phyloP scores from a whole-genome alignment of 2,329 filamentous ascomycete species.

The Penicillium corylophilum region DNA sequence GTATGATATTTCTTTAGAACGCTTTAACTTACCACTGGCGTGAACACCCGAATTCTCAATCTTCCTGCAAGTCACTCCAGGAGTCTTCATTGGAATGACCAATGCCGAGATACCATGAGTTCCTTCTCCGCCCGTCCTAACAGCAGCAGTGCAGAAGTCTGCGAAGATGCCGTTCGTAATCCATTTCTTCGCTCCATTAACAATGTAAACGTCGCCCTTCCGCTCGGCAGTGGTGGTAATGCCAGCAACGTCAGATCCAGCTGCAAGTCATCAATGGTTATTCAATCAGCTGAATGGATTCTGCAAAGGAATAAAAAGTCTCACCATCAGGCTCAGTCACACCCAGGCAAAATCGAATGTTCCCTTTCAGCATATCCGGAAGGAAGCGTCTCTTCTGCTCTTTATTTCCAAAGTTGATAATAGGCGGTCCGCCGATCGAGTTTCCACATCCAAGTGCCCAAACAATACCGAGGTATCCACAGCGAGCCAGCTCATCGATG shows the following conservation, averaged over 20 bases:
- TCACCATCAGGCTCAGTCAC: slow-evolving; percentile 50
- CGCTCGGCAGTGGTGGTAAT: slow-evolving; percentile 56
- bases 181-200: slow-evolving; percentile 65
- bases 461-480: slow-evolving; percentile 32
- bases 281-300: background rate
- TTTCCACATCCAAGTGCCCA: slow-evolving; percentile 35
- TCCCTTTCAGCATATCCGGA: slow-evolving; percentile 56
- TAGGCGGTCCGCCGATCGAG: slow-evolving; percentile 33
- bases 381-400: slow-evolving; percentile 49
- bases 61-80: slow-evolving; percentile 51
- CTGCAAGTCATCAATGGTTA: slow-evolving; percentile 15
- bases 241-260: slow-evolving; percentile 59
- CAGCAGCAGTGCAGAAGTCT: slow-evolving; percentile 59
- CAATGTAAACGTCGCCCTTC: slow-evolving; percentile 53
- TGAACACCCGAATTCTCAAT: slow-evolving; percentile 62
- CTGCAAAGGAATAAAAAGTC: background rate
- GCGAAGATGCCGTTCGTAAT: slow-evolving; percentile 61
- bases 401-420: slow-evolving; percentile 31
- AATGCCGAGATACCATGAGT: slow-evolving; percentile 57
- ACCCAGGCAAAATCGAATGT: slow-evolving; percentile 60
- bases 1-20: background rate
- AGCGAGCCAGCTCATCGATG: slow-evolving; percentile 39
- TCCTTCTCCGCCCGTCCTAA: slow-evolving; percentile 58
- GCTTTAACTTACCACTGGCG: slow-evolving; percentile 48
- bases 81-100: slow-evolving; percentile 54